These are phyloP conservation scores for Stereum hirsutum DNA, from an alignment of 1,284 basidiomycete species.

Conservation along the genomic window DNA sequence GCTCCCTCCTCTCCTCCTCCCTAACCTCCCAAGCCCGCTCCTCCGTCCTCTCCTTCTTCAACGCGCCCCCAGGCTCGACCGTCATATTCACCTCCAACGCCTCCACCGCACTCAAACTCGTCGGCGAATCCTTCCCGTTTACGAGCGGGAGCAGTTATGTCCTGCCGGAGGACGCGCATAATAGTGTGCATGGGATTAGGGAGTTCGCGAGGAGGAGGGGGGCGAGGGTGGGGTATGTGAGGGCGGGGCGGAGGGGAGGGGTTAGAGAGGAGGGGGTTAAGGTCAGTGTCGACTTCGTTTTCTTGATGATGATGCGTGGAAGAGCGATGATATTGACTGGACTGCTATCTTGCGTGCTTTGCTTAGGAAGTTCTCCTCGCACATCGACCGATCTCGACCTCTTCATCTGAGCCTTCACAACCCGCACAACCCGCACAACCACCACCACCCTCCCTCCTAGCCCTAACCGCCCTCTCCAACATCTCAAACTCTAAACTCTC, in stretches of 20 bases:
- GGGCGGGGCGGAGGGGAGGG: conserved; percentile 53
- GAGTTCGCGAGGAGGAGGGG: conserved; percentile 51
- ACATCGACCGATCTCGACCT: too few species aligned
- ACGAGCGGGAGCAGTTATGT: conserved; percentile 43
- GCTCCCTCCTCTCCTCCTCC: conserved; percentile 59
- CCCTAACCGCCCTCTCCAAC: conserved; percentile 73
- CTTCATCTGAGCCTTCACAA: too few species aligned
- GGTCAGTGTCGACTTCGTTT: conserved; percentile 31
- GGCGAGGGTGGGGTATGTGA: conserved; percentile 53
- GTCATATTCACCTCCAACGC: conserved; percentile 80
- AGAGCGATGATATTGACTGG: too few species aligned
- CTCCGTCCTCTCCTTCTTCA: conserved; percentile 65
- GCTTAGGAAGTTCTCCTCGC: too few species aligned
- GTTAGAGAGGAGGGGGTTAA: conserved; percentile 48
- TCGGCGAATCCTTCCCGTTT: conserved; percentile 77
- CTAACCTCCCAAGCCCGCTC: conserved; percentile 59
- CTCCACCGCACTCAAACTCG: conserved; percentile 68
- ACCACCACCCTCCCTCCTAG: conserved; percentile 54
- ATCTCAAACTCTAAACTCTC: conserved; percentile 55
- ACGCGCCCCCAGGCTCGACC: conserved; percentile 63
- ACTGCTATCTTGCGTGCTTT: background rate
- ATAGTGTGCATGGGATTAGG: conserved; percentile 78
- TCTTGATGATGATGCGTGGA: too few species aligned
- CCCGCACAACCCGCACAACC: too few species aligned
- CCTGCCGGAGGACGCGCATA: conserved; percentile 69